These are phyloP conservation scores for Pestalotiopsis fici DNA, from an alignment of 2,329 filamentous ascomycete species.

Conservation along the genomic window DNA sequence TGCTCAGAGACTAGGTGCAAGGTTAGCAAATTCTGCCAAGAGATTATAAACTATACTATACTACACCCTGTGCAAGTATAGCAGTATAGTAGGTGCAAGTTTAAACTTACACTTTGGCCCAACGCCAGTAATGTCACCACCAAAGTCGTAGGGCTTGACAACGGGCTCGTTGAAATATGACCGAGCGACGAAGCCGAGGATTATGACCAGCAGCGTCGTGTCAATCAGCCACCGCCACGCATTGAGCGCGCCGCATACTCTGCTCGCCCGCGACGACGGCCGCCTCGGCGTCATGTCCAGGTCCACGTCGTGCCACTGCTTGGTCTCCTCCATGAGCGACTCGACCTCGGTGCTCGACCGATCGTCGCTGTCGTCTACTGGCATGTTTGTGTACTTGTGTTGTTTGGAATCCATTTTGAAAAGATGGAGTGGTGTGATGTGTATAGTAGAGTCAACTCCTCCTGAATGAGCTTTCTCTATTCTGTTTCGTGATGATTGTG, in stretches of 20 bases:
- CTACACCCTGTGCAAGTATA: too few species aligned
- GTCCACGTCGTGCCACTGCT: constrained; percentile 31
- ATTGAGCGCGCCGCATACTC: constrained; percentile 24
- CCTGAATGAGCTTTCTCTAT: too few species aligned
- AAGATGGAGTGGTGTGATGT: background rate
- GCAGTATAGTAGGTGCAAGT: too few species aligned
- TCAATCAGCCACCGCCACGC: constrained; percentile 39
- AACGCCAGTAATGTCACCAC: constrained; percentile 37
- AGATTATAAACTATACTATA: background rate
- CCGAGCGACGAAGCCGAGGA: constrained; percentile 35
- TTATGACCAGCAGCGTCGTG: constrained; percentile 37
- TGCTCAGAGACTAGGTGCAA: constrained; percentile 31
- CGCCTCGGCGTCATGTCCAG: constrained; percentile 20
- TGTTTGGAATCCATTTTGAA: constrained; percentile 25
- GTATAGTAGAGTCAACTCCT: background rate
- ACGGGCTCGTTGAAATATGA: constrained; percentile 21
- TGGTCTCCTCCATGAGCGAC: constrained; percentile 39
- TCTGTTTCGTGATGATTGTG: background rate
- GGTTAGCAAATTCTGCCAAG: constrained; percentile 5
- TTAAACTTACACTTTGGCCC: constrained; percentile 33
- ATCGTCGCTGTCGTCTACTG: constrained; percentile 33
- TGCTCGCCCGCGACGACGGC: constrained; percentile 20
- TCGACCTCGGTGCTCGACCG: constrained; percentile 42
- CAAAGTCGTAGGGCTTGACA: constrained; percentile 33
- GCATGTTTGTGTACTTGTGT: constrained; percentile 31